Percentiles rank a stretch among this genome's conserved stretches.
phyloP scores from a whole-genome alignment of 2,329 filamentous ascomycete genomes.

The Thielaviopsis musarum region DNA sequence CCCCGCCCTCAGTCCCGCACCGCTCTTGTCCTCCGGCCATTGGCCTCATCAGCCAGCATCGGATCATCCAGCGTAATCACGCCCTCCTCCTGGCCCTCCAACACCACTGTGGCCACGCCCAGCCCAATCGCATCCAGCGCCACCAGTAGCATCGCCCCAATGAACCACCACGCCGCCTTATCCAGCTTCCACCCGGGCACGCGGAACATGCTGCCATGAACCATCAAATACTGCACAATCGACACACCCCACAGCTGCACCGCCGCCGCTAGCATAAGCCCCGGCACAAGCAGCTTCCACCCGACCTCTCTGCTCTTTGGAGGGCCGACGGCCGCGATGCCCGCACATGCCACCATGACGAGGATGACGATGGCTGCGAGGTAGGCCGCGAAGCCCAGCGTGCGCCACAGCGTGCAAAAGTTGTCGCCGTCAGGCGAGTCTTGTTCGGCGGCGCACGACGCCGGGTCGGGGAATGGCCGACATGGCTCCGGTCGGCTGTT shows the following conservation, averaged over 20 bases:
- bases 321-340: slow-evolving; percentile 61
- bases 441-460: slow-evolving; percentile 38
- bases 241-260: slow-evolving; percentile 31
- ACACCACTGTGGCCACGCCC: background rate
- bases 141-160: slow-evolving; percentile 8
- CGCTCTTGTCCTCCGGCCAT: background rate
- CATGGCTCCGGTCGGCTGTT: slow-evolving; percentile 33
- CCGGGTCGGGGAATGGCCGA: slow-evolving; percentile 44
- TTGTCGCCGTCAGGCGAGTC: slow-evolving; percentile 23
- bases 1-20: background rate
- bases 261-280: slow-evolving; percentile 31
- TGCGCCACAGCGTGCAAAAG: slow-evolving; percentile 88
- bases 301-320: slow-evolving; percentile 65
- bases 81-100: slow-evolving; percentile 6
- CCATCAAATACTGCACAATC: slow-evolving; percentile 50
- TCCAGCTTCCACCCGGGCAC: slow-evolving; percentile 7
- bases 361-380: slow-evolving; percentile 71
- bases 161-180: slow-evolving; percentile 5
- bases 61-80: slow-evolving; percentile 7
- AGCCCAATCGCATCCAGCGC: slow-evolving; percentile 3
- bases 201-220: slow-evolving; percentile 5
- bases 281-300: slow-evolving; percentile 56
- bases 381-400: slow-evolving; percentile 72
- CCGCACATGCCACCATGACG: slow-evolving; percentile 62
- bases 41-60: background rate